Percentiles rank a stretch among this genome's conserved stretches.
These are phyloP conservation scores for Bassia scoparia DNA, from an alignment of 148 eudicot genomes.

Conservation along the genomic window DNA sequence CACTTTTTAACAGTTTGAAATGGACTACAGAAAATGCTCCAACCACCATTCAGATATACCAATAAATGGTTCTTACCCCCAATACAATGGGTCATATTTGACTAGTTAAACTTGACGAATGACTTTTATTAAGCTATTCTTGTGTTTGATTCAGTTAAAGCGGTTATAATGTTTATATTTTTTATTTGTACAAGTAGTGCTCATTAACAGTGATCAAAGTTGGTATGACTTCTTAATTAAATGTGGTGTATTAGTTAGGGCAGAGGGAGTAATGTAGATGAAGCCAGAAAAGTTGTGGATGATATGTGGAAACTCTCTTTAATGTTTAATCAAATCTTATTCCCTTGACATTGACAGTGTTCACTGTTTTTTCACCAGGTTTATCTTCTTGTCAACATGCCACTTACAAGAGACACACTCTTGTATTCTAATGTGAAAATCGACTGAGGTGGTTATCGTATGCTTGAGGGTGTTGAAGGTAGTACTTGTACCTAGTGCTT, in stretches of 20 bases:
- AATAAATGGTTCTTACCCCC: not conserved
- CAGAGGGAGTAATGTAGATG: not conserved
- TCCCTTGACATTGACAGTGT: not conserved
- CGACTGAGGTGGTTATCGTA: conserved; percentile 40
- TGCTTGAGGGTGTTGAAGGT: conserved; percentile 20
- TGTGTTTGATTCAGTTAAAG: not conserved
- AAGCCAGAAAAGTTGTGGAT: not conserved
- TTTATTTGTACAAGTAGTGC: not conserved
- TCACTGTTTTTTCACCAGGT: conserved; percentile 39
- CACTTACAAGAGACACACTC: conserved; percentile 87
- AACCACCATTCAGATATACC: not conserved
- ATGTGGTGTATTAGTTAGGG: not conserved
- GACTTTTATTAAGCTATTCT: not conserved
- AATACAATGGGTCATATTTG: not conserved
- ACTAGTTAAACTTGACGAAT: too few relatives aligned
- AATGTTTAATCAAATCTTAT: not conserved
- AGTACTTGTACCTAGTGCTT: not conserved
- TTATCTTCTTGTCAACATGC: conserved; percentile 72
- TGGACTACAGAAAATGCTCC: not conserved
- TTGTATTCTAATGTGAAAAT: conserved; percentile 91
- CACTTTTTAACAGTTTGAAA: not conserved
- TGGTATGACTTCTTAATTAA: not conserved
- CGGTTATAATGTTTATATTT: not conserved
- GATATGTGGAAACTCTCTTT: not conserved
- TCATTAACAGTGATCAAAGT: conserved; percentile 1